phyloP scores from a whole-genome alignment of 306 rosid genomes.

The Styphnolobium japonicum region DNA sequence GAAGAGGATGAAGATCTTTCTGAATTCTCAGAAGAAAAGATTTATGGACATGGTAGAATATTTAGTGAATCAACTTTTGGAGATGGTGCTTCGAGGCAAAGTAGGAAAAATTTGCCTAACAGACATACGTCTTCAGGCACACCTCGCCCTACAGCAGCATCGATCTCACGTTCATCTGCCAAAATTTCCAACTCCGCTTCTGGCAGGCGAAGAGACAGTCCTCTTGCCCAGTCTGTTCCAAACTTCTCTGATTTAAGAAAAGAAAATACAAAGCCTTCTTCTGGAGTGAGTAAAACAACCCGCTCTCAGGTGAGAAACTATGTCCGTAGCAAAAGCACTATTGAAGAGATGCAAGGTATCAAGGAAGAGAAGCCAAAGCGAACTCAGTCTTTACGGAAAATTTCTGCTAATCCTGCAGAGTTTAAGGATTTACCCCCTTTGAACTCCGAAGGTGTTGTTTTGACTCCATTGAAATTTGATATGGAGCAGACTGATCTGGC shows the following conservation, averaged over 20 bases:
- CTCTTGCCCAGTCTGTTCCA: constrained; percentile 88
- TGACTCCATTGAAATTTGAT: constrained; percentile 70
- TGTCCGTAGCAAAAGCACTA: constrained; percentile 62
- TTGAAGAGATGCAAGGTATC: constrained; percentile 54
- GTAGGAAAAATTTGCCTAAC: constrained; percentile 54
- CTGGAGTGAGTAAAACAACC: constrained; percentile 64
- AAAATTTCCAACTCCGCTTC: constrained; percentile 48
- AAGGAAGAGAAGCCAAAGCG: constrained; percentile 81
- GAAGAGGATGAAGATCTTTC: constrained; percentile 75
- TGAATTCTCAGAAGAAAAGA: constrained; percentile 63
- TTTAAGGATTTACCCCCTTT: constrained; percentile 50
- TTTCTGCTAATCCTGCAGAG: constrained; percentile 62
- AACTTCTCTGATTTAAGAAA: constrained; percentile 94
- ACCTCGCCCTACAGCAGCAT: constrained; percentile 49
- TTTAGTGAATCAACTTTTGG: constrained; percentile 41
- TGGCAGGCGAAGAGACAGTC: constrained; percentile 80
- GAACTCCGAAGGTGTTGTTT: constrained; percentile 62
- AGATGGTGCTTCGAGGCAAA: constrained; percentile 57
- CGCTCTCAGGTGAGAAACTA: constrained; percentile 69
- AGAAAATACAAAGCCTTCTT: constrained; percentile 87
- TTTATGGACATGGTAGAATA: constrained; percentile 39
- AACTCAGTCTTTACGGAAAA: constrained; percentile 60
- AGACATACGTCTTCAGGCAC: constrained; percentile 54
- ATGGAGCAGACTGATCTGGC: constrained; percentile 59
- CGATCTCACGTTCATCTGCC: constrained; percentile 54